Evolutionary conservation across 2,329 filamentous ascomycete species (phyloP), one percentile per base, ranked within the genome.

Genomic region (Sporothrix pseudoabietina): DNA sequence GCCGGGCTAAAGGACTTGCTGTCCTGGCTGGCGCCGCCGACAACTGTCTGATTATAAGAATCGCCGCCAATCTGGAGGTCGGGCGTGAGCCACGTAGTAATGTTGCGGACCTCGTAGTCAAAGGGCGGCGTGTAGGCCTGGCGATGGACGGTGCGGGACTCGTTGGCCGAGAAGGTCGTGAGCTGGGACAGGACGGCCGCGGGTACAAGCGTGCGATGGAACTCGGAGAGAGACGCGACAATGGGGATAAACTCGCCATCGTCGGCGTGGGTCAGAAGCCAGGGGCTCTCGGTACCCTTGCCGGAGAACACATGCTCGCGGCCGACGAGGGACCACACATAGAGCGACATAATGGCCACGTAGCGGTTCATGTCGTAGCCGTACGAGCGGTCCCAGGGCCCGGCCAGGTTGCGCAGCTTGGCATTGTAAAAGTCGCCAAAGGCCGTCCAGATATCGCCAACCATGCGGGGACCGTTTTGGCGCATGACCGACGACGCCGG

Each of bases 281-380:
- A 74, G 26, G 74, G 71, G 4, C 47, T 39, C 57, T 75, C 52
- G 9, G 52, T 12, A 19, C 10, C 66, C 72, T 39, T 80, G 80
- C 1, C 83, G 73, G 39, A 69, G 22, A 73, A 73, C n/a, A 73
- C 71, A 10, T 73, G 66, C 1, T 84, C 81, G 71, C 87, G 85
- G 9, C 87, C 87, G 5, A 88, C 81, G 4, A 89, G 74, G 0
- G 85, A 84, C 88, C 88, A 90, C 75, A 90, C 83, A 80, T 88
- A 88, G 16, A 88, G 78, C 0, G 85, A 85, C 78, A 90, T 84
- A 68, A 90, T 83, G 71, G 86, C 86, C 4, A 90, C 78, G 76
- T 90, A 90, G 7, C 84, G 81, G 72, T 88, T 89, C 88, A 90
- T 89, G 74, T 91, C 88, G 73, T 86, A 90, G 0, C 88, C 88